These are phyloP conservation scores for Rugonectria rugulosa DNA, from an alignment of 2,329 filamentous ascomycete species.

Conservation along the genomic window DNA sequence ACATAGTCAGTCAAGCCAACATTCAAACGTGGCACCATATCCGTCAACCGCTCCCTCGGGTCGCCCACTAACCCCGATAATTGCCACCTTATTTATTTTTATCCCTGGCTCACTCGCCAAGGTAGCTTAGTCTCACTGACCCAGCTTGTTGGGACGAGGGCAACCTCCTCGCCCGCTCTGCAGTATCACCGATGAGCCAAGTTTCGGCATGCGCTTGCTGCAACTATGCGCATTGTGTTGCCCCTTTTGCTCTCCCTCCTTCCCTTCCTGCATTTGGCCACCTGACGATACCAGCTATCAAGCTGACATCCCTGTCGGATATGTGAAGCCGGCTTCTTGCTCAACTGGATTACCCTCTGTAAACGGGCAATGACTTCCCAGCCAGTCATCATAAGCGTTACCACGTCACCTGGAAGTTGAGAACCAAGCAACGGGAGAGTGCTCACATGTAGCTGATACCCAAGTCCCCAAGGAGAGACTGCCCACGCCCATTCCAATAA, in stretches of 20 bases:
- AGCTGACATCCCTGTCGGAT: constrained; percentile 5
- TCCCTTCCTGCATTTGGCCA: constrained; percentile 4
- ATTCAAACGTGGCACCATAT: constrained; percentile 20
- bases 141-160: not conserved
- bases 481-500: too few species aligned
- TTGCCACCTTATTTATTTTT: constrained; percentile 1
- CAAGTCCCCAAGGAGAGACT: not conserved
- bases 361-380: not conserved
- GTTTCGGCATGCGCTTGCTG: constrained; percentile 14
- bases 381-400: not conserved
- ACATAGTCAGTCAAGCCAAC: not conserved
- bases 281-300: constrained; percentile 9
- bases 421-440: not conserved
- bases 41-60: constrained; percentile 21
- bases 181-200: not conserved
- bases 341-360: not conserved
- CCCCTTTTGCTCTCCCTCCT: not conserved
- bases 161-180: not conserved
- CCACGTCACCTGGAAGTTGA: constrained; percentile 5
- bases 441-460: not conserved
- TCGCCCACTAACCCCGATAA: not conserved
- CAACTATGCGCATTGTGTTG: constrained; percentile 11
- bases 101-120: not conserved
- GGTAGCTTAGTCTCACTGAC: not conserved
- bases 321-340: constrained; percentile 1